phyloP scores from a whole-genome alignment of 129 eudicot genomes.

The Chrysanthemum lavandulifolium region DNA sequence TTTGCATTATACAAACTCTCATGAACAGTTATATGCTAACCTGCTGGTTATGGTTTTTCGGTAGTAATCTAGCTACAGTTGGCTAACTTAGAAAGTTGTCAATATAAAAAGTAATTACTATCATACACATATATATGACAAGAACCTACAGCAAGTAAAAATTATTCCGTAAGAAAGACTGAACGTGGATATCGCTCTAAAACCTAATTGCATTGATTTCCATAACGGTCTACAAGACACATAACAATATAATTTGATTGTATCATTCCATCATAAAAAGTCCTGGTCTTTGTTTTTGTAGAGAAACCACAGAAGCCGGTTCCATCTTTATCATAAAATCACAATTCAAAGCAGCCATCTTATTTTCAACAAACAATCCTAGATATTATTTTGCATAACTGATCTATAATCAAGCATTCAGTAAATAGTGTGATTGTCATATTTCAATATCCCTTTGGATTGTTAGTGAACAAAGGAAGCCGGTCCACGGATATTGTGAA shows the following conservation, averaged over 20 bases:
- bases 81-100: neutral
- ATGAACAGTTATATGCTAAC: too few relatives aligned
- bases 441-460: conserved; percentile 38
- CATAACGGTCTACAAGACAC: neutral
- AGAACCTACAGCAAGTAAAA: neutral
- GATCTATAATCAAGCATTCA: conserved; percentile 6
- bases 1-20: too few relatives aligned
- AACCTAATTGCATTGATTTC: conserved; percentile 3
- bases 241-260: conserved; percentile 1
- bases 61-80: conserved; percentile 9
- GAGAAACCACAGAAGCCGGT: neutral
- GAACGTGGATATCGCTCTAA: neutral
- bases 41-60: neutral
- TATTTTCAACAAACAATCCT: conserved; percentile 4
- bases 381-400: conserved; percentile 6
- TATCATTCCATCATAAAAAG: conserved; percentile 1
- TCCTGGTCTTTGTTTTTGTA: neutral
- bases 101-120: neutral
- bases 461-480: conserved; percentile 75
- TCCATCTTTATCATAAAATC: conserved; percentile 9
- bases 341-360: neutral
- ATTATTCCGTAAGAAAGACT: conserved; percentile 1
- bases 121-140: neutral
- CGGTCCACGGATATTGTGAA: conserved; percentile 78
- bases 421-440: conserved; percentile 4